Base-by-base conservation (phyloP, 2,329 filamentous ascomycete genomes). In the Simplicillium sp. region DNA sequence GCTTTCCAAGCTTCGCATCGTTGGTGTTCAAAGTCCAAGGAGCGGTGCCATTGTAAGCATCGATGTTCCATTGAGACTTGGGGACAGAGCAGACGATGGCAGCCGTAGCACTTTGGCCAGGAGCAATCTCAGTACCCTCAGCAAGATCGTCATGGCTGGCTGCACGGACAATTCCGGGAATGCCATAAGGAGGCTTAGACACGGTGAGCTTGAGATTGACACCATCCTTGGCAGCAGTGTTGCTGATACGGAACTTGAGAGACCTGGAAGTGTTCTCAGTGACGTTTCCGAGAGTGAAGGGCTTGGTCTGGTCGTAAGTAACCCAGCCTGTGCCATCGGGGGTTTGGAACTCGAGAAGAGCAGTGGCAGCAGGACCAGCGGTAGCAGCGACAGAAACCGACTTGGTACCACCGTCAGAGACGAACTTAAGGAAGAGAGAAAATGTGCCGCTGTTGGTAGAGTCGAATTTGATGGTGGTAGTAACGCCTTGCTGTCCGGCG, bases 111-210 rank as follows among this genome's bases (percentile, higher is more conserved):
- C 63, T 75, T 47, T 75, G 51, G 1, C 71, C 71, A 0, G 72
- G 65, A 0, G 57, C 54, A 1, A 80, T 56, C 2, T 61, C 56
- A 0, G 69, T 73, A 3, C 76, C 76, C 49, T 80, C 76, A 0
- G 69, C 73, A 1, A 80, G 65, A 37, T 78, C 75, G 8, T 76
- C 62, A 14, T 70, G 64, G 50, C 79, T 80, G 11, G 61, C 64
- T 1, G 74, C 70, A 15, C 66, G 62, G 32, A 80, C 65, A 16
- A 78, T 66, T 3, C 73, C 70, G n/a, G 58, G 48, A 3, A 74
- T 61, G 12, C 73, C 74, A 40, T 73, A 77, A 0, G 76, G 76
- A 4, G 75, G 73, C 50, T 80, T 80, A 0, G 75, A 80, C 3
- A 80, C 73, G 0, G 75, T 78, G 12, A 79, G 56, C 0, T 68